Evolutionary conservation across 192 early-diverging fungal genomes (phyloP), one percentile per base, ranked within the genome.

Genomic region (Backusella sp.): DNA sequence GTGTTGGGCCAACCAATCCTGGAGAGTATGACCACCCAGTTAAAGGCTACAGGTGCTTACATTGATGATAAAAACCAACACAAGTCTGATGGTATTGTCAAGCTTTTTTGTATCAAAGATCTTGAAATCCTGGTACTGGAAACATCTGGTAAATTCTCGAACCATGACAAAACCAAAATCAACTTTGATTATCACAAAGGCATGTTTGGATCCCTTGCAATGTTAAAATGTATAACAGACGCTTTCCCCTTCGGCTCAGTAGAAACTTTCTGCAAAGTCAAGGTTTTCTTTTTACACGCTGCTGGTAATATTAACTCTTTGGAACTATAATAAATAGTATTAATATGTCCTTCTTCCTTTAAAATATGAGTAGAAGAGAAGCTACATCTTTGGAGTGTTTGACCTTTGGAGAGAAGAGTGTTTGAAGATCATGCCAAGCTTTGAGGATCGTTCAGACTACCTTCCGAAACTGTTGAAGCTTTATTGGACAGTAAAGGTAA

Each of bases 231-330:
- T 1, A 36, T 37, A 6, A 8, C 35, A 36, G 35, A 68, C 6
- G 67, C 30, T 1, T 68, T 68, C n/a, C 19, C 11, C 67, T 36
- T 68, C 11, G 67, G 14, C 3, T 34, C 67, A 0, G n/a, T 36
- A 0, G 35, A 36, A n/a, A 19, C 3, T 7, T 34, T 68, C 32
- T 68, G 6, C 7, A 68, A 68, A 30, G 1, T 19, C 4, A 68
- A 68, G 35, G 30, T 68, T 12, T 30, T 68, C 19, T 68, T 68
- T 68, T 68, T 39, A 68, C 35, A 68, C 19, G 36, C 67, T 34
- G 19, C 67, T 35, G 67, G 35, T 68, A 68, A 49, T 19, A 49
- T 3, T 49, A 49, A 5, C 12, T n/a, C 6, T 6, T 15, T 39
- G 37, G 37, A 39, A 49, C 5, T 49, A 49, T 32, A 49, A 49